These are phyloP conservation scores for Raphidocelis subcapitata DNA, from an alignment of 139 green algal genomes.

Conservation along the genomic window DNA sequence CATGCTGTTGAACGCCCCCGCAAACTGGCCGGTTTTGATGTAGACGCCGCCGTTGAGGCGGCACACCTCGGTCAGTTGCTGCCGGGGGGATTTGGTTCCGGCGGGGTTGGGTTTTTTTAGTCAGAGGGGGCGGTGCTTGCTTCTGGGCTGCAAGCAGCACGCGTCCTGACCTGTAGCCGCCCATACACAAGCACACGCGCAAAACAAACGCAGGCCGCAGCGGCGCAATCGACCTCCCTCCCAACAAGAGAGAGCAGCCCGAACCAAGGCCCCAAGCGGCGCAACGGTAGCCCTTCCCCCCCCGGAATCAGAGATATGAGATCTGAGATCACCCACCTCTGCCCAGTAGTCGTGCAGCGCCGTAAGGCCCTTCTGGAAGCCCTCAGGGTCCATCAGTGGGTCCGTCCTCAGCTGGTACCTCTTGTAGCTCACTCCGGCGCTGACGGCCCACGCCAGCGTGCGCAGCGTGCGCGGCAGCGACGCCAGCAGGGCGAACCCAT, in stretches of 20 bases:
- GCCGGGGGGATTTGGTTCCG: background rate
- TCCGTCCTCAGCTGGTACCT: constrained; percentile 17
- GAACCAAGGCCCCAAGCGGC: too few relatives aligned
- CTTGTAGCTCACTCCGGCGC: constrained; percentile 36
- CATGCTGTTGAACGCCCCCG: constrained; percentile 54
- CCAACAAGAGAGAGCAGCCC: too few relatives aligned
- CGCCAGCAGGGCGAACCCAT: constrained; percentile 10
- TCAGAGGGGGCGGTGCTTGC: too few relatives aligned
- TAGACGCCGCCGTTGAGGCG: constrained; percentile 83
- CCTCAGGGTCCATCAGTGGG: constrained; percentile 17
- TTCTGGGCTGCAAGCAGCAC: too few relatives aligned
- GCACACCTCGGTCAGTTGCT: constrained; percentile 45
- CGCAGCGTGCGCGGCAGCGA: constrained; percentile 34
- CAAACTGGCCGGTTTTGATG: constrained; percentile 88
- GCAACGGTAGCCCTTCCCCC: too few relatives aligned
- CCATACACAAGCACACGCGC: too few relatives aligned
- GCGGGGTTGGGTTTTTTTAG: background rate
- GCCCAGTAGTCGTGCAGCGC: constrained; percentile 39
- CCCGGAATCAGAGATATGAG: too few relatives aligned
- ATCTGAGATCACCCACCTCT: background rate
- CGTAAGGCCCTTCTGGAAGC: constrained; percentile 20
- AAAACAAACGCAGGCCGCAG: too few relatives aligned
- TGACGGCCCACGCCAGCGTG: constrained; percentile 36
- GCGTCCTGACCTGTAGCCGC: too few relatives aligned
- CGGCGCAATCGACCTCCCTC: too few relatives aligned